phyloP scores from a whole-genome alignment of 495 filamentous ascomycete species.

The Tuber indicum region DNA sequence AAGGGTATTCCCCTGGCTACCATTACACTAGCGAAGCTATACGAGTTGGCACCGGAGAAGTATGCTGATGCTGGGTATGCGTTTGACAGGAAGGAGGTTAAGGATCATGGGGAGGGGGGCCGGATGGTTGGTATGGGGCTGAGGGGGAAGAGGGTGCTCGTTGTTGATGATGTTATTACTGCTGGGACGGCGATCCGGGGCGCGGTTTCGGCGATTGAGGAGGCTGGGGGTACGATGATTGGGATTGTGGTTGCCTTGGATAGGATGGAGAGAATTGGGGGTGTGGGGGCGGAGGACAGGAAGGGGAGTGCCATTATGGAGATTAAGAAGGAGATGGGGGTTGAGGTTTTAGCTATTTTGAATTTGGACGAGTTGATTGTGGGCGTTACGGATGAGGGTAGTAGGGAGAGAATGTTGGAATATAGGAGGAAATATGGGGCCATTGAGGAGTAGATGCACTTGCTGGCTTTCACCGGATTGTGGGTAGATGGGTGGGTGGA shows the following conservation, averaged over 20 bases:
- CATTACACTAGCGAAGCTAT: conserved; percentile 62
- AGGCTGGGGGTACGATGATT: conserved; percentile 70
- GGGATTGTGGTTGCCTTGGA: conserved; percentile 86
- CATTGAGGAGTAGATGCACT: conserved; percentile 6
- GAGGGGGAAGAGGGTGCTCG: conserved; percentile 73
- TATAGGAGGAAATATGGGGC: conserved; percentile 64
- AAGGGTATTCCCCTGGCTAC: conserved; percentile 89
- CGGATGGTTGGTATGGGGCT: conserved; percentile 80
- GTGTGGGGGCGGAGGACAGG: conserved; percentile 48
- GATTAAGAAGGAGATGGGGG: conserved; percentile 61
- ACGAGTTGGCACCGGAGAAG: conserved; percentile 52
- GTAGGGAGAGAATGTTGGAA: conserved; percentile 65
- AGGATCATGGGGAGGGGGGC: conserved; percentile 89
- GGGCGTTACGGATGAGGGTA: conserved; percentile 53
- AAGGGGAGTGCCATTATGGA: conserved; percentile 65
- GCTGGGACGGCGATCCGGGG: conserved; percentile 90
- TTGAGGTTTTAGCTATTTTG: conserved; percentile 53
- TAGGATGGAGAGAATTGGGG: conserved; percentile 73
- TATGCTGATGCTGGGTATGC: conserved; percentile 64
- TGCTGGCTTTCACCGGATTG: background rate
- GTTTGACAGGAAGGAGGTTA: conserved; percentile 93
- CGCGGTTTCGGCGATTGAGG: conserved; percentile 72
- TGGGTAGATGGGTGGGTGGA: background rate
- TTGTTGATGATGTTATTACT: conserved; percentile 94
- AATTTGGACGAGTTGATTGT: conserved; percentile 75